Base-by-base conservation (phyloP, 2,329 filamentous ascomycete genomes). In the Pseudomassariella vexata region DNA sequence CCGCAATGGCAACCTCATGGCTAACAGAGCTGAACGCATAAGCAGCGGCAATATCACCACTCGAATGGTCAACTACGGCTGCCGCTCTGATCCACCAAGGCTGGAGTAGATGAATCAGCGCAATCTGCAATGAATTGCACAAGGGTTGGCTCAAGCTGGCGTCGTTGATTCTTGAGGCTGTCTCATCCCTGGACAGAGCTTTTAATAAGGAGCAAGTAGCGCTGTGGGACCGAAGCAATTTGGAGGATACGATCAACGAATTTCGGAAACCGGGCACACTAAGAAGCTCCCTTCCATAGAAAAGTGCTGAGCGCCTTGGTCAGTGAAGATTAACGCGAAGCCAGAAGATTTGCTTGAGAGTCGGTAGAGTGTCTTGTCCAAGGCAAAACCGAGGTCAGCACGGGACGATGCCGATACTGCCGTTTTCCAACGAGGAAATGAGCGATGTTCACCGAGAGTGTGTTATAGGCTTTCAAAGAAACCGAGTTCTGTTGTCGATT, bases 31-130 rank as follows among this genome's bases (percentile, higher is more conserved):
- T 60, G 0, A 55, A 49, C 1, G 62, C 59, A 28, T 67, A 67
- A 0, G 64, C 63, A 2, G 63, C 65, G 0, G 56, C 63, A 20
- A 68, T 63, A 36, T 68, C 65, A 1, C 65, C 65, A 2, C 47
- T 53, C 0, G 59, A 64, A 35, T 69, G 65, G 1, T 65, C 65
- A 4, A 65, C 52, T 0, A 62, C 57, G 1, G 49, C 54, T 6
- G 42, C 18, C 0, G 61, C 57, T 2, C 25, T 30, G 17, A 69
- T 38, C 0, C 55, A 50, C 31, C 49, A 49, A 2, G 40, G 37
- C 0, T 24, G 21, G 3, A 70, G 51, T 0, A 62, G 41, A 10
- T 66, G 54, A 0, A 66, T 50, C 1, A 72, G 41, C 0, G 46
- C 61, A 9, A 70, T 47, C 35, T 68, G 59, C 3, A 62, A 24